Base-by-base conservation (phyloP, 352 stramenopile genomes). In the Labyrinthula sp. region DNA sequence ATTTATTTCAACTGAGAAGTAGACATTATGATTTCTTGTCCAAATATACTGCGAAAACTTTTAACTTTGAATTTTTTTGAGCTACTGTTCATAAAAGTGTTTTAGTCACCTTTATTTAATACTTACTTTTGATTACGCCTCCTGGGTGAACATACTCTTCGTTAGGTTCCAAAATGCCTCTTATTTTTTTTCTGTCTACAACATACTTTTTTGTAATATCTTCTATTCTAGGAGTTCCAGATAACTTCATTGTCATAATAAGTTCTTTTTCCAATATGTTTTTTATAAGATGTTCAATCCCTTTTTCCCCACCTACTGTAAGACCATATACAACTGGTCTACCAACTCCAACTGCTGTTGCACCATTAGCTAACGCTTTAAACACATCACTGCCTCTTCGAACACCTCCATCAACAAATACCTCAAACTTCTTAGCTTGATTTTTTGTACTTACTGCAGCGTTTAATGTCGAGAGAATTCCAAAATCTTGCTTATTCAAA, bases 241-340 rank as follows among this genome's bases (percentile, higher is more conserved):
- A 73, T 31, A 78, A 60, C 7, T 59, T 61, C 82, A 94, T 94
- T 1, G 76, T 72, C 35, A 85, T 77, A 57, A 87, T 79, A 28
- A 89, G 62, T 57, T 94, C 82, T 15, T 70, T 71, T 52, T 82
- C 79, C 10, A 94, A 54, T 39, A 93, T 82, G n/a, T n/a, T n/a
- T 30, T 71, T 46, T 14, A 94, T 64, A 47, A 93, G 66, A 35
- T 77, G 71, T 15, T 66, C 52, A 3, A 93, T 78, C 4, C 76
- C 79, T 17, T 64, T 58, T 58, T 93, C 63, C 21, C 85, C 83
- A 38, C 72, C 86, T 41, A 83, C 68, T 3, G 77, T 66, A 38
- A 95, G 66, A 1, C 75, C 73, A 60, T 87, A 95, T 30, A 95
- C 79, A 14, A 93, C 62, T 2, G 85, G 85, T 18, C 82, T 85